These are phyloP conservation scores for Trichopus zeylanicus DNA, from an alignment of 116 monocot species.

Conservation along the genomic window DNA sequence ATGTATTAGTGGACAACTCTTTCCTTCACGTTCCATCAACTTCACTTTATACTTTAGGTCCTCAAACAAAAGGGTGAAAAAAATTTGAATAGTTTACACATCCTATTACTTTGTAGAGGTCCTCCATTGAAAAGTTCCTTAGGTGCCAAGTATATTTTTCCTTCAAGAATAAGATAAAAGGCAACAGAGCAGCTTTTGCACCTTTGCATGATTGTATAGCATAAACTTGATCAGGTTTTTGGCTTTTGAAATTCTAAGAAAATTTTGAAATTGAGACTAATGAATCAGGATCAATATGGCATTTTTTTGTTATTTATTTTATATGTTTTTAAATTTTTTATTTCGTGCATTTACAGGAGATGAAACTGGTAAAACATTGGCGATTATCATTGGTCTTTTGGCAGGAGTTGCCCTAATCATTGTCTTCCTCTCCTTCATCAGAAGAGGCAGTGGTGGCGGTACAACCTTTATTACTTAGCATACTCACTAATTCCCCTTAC, in stretches of 20 bases:
- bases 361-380: conserved; percentile 51
- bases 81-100: too few species aligned
- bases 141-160: not conserved
- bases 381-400: conserved; percentile 64
- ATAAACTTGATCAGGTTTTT: too few species aligned
- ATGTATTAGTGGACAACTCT: conserved; percentile 12
- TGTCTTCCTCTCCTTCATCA: conserved; percentile 56
- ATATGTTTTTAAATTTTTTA: not conserved
- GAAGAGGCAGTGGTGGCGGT: conserved; percentile 18
- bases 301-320: conserved; percentile 1
- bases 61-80: not conserved
- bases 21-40: not conserved
- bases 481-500: too few species aligned
- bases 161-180: not conserved
- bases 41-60: not conserved
- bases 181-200: too few species aligned
- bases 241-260: too few species aligned
- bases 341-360: conserved; percentile 20
- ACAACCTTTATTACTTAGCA: not conserved
- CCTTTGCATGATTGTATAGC: too few species aligned
- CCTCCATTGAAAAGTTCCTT: too few species aligned
- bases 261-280: too few species aligned
- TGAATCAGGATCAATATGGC: not conserved
- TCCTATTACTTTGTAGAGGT: not conserved
- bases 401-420: conserved; percentile 60